Evolutionary conservation across 1,139 yeast species (phyloP), one percentile per base, ranked within the genome.

Genomic region (Wickerhamiella pararugosa): DNA sequence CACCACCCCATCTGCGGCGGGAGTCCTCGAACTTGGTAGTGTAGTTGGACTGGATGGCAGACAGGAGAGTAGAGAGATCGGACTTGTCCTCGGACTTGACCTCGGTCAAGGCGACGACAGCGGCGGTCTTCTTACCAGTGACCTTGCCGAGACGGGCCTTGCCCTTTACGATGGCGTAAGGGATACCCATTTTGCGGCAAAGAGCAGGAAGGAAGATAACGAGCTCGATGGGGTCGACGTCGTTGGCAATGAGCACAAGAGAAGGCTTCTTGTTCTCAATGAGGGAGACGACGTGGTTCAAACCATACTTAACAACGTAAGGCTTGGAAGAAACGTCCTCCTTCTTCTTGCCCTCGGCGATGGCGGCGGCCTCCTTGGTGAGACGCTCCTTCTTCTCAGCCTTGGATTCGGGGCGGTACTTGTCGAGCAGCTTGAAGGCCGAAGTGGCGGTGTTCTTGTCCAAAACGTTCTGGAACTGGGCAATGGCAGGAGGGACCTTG

Each of bases 1-100:
- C 97, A 75, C 98, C 97, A 77, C 97, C 97, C 97, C 97, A 87
- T 79, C 84, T 94, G 73, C 83, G 84, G 76, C 93, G 87, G 66
- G 74, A 65, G 58, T 87, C 96, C 62, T 87, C 96, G 79, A 79
- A 83, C 71, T 84, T 83, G 63, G 82, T 93, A 59, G 70, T 66
- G 70, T 78, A 87, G 90, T 84, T 86, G 56, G 93, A 79, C 70
- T 83, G 78, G 67, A 90, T 76, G 64, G 97, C 80, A 50, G 95
- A 79, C 58, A 87, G 75, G 62, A 87, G 76, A 69, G 84, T 81
- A 56, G 96, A 83, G 60, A 87, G 78, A 63, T 84, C 87, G 64
- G 94, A 76, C 73, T 84, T 92, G 69, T 90, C 97, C 67, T 83
- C 95, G 54, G 92, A 69, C 63, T 70, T 73, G 60, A 87, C 96